phyloP scores from a whole-genome alignment of 2,329 filamentous ascomycete species.

The Diaporthe helianthi region DNA sequence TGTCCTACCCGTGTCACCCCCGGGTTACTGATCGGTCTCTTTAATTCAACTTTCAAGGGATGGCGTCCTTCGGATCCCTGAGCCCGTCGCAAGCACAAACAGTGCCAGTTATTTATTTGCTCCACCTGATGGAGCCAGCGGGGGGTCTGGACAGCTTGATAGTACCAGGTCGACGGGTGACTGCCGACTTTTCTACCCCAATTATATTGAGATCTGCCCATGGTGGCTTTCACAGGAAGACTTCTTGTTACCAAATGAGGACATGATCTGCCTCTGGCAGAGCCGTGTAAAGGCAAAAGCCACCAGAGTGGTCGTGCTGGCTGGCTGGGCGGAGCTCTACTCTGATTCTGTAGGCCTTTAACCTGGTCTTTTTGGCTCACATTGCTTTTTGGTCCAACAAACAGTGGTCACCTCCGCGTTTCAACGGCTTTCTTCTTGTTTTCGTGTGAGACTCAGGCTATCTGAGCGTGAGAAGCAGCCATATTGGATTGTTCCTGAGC shows the following conservation, averaged over 20 bases:
- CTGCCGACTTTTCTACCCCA: slow-evolving; percentile 11
- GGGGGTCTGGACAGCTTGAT: slow-evolving; percentile 8
- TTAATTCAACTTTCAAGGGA: neutral
- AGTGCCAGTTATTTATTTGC: neutral
- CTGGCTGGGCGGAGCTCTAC: slow-evolving; percentile 12
- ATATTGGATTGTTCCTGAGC: neutral
- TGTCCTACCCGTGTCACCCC: slow-evolving; percentile 26
- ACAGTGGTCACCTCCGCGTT: neutral
- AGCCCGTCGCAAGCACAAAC: neutral
- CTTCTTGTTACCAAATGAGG: neutral
- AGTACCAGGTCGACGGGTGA: slow-evolving; percentile 5
- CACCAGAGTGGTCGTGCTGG: slow-evolving; percentile 1
- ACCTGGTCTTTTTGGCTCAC: slow-evolving; percentile 5
- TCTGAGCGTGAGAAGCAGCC: slow-evolving; percentile 7
- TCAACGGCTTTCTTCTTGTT: slow-evolving; percentile 25
- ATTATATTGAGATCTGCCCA: slow-evolving; percentile 23
- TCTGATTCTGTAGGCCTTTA: slow-evolving; percentile 1
- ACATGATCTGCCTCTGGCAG: neutral
- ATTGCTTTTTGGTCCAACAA: slow-evolving; percentile 18
- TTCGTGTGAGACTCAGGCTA: slow-evolving; percentile 17
- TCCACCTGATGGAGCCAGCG: neutral
- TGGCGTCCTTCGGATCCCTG: neutral
- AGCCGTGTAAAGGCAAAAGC: slow-evolving; percentile 2
- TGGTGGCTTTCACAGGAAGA: slow-evolving; percentile 3
- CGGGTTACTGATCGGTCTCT: slow-evolving; percentile 2